Evolutionary conservation across 2,329 filamentous ascomycete genomes (phyloP).

Genomic region (Elsinoe batatas): DNA sequence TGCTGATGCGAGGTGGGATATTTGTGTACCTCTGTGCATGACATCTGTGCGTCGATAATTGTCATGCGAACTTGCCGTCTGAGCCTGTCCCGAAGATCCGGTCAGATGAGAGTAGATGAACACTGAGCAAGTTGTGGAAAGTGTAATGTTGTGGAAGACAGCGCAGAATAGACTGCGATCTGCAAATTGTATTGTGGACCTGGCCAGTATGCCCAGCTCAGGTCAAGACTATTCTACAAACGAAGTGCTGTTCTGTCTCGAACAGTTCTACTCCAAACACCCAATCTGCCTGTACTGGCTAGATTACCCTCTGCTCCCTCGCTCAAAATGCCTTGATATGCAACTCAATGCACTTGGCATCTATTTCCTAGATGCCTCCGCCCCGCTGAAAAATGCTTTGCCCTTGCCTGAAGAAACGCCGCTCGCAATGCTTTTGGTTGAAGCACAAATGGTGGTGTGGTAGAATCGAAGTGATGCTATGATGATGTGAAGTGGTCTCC

Average conservation of each 20-base stretch:
- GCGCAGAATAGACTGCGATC: conserved; percentile 1
- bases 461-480: conserved; percentile 5
- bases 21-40: conserved; percentile 5
- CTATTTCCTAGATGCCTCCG: not conserved
- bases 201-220: conserved; percentile 10
- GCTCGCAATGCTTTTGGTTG: conserved; percentile 6
- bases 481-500: conserved; percentile 7
- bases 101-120: not conserved
- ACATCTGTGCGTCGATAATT: conserved; percentile 9
- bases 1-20: not conserved
- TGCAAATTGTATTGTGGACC: conserved; percentile 5
- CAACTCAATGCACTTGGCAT: not conserved
- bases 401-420: conserved; percentile 12
- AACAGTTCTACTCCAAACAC: conserved; percentile 3
- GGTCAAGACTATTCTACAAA: conserved; percentile 8
- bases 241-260: not conserved
- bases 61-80: conserved; percentile 7
- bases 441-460: conserved; percentile 5
- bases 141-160: not conserved
- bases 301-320: not conserved
- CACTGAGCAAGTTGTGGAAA: not conserved
- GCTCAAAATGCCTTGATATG: not conserved
- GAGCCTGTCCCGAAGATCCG: not conserved
- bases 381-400: not conserved
- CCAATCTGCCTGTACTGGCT: not conserved